Evolutionary conservation across 2,329 filamentous ascomycete genomes (phyloP), one percentile per base, ranked within the genome.

Genomic region (Colletotrichum noveboracense): DNA sequence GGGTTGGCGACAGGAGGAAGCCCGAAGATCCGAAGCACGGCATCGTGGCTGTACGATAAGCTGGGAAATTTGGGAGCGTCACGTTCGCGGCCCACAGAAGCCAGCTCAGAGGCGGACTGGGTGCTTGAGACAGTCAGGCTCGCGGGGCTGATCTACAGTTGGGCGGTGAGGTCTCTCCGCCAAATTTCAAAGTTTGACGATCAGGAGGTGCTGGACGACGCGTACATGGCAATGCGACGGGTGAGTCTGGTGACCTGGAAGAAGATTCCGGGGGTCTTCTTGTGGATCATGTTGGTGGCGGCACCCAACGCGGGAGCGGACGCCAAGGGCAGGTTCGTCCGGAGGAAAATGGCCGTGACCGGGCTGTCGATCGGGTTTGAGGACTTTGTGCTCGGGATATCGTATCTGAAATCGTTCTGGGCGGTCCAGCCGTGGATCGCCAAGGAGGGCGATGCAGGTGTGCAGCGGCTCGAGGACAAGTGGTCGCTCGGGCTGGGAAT

Each of bases 221-320:
- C 83, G 9, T 83, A 80, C 73, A 61, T 66, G 24, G 78, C 71
- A 3, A 79, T 83, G 73, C 79, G 78, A 71, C 70, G 66, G 10
- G 79, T 83, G 7, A 78, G 78, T 10, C 67, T 83, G 6, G 78
- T 76, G 18, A 68, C 77, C 5, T 84, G 82, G 82, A 83, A 82
- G 69, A 64, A 70, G 21, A 79, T 80, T 4, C 82, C 82, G 1
- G 82, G 82, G 4, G 78, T 83, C 2, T 83, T 82, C 66, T 74
- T 82, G 26, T 83, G 81, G 81, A 71, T 83, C 34, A 75, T 83
- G 70, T 65, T 83, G 34, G 78, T 81, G 21, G 79, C 79, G 7
- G 78, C 76, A 28, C 80, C 81, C 13, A 81, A 77, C 21, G 77
- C 80, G 7, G 76, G 76, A 28, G 70, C 78, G 58, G 79, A 79